Conservation (phyloP, 148 eudicot genomes). For the Spergularia marina region DNA sequence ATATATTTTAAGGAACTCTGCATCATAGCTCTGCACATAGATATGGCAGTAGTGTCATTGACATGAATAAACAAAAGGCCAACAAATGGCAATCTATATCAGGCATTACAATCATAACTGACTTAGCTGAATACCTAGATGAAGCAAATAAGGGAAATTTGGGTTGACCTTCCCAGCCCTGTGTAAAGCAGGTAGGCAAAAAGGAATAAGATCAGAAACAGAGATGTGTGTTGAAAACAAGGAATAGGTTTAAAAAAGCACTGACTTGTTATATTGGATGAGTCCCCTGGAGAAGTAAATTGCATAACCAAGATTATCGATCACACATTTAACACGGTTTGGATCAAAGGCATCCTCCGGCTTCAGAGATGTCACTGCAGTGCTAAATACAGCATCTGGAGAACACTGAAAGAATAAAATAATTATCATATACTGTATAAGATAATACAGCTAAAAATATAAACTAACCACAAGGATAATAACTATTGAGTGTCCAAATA, state of each 20-base stretch:
- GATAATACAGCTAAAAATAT: neutral
- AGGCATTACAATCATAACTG: neutral
- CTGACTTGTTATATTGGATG: slow-evolving; percentile 81
- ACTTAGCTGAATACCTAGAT: slow-evolving; percentile 88
- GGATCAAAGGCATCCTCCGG: slow-evolving; percentile 93
- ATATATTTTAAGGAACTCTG: slow-evolving; percentile 72
- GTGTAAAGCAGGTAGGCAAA: slow-evolving; percentile 15
- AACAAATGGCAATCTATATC: neutral
- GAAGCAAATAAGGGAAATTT: slow-evolving; percentile 79
- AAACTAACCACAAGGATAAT: neutral
- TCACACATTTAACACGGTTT: slow-evolving; percentile 90
- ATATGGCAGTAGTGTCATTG: slow-evolving; percentile 2
- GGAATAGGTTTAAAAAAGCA: slow-evolving; percentile 4
- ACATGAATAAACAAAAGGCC: neutral
- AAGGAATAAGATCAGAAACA: neutral
- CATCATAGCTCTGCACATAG: slow-evolving; percentile 65
- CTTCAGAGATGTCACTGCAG: slow-evolving; percentile 84
- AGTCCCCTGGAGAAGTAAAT: slow-evolving; percentile 91
- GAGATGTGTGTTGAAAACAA: neutral
- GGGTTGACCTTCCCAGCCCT: slow-evolving; percentile 89
- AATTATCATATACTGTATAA: neutral
- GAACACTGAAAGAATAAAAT: slow-evolving; percentile 49
- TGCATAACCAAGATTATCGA: slow-evolving; percentile 82
- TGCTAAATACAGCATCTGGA: slow-evolving; percentile 96
- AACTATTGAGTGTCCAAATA: no score